Base-by-base conservation (phyloP, 768 basidiomycete species). In the Mycena galericulata region DNA sequence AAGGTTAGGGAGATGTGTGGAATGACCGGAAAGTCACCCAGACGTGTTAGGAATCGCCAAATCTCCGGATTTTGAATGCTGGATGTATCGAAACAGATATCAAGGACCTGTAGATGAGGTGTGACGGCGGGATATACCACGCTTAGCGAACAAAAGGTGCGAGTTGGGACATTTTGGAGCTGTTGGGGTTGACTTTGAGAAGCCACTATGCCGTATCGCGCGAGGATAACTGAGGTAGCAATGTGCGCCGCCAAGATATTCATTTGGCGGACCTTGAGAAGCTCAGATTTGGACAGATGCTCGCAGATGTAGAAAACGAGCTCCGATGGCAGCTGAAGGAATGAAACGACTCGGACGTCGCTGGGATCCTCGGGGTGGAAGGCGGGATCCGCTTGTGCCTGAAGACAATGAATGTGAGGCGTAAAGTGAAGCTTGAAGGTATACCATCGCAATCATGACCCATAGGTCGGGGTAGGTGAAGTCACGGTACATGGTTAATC, bases 21-120 rank as follows among this genome's bases (percentile, higher is more conserved):
- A 40, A 67, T 67, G n/a, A 55, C 14, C 1, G 65, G 65, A 26
- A 67, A 67, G 27, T 61, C 53, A 7, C 58, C 65, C 14, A 67
- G 43, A 17, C 49, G 65, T 5, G 29, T 11, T 30, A 67, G 59
- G 9, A 41, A 32, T 27, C 43, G 46, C 56, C 47, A 67, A 2
- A 36, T 22, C n/a, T n/a, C n/a, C n/a, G n/a, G n/a, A 34, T 49
- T 34, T n/a, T 47, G 18, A 18, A 47, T 51, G 8, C 61, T 59
- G 36, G n/a, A n/a, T n/a, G 6, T 6, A 3, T 20, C 41, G 27
- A 67, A 61, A 17, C 49, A 17, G 22, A 61, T 12, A 15, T 67
- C 53, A 43, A 67, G 41, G 30, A 41, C 24, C 17, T 27, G 65
- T 10, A 67, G 61, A 40, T 54, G 53, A 1, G 49, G 11, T 11